Conservation (phyloP, 306 rosid species). For the Hylodesmum podocarpum region DNA sequence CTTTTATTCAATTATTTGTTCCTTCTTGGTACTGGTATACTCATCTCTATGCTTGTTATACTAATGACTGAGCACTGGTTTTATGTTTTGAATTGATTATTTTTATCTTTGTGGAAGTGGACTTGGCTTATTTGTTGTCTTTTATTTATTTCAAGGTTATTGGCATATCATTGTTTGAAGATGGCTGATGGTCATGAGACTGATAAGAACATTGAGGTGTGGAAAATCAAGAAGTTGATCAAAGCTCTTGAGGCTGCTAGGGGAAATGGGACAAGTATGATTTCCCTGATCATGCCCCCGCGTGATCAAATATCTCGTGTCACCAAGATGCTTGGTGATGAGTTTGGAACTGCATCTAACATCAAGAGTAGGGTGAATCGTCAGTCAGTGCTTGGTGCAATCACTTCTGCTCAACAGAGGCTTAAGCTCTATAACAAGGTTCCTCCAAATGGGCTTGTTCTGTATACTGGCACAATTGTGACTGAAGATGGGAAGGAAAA, state of each 20-base stretch:
- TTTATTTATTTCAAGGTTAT: slow-evolving; percentile 24
- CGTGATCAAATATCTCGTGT: slow-evolving; percentile 89
- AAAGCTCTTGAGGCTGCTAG: slow-evolving; percentile 91
- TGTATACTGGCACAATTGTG: slow-evolving; percentile 82
- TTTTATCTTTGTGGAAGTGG: background rate
- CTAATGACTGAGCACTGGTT: background rate
- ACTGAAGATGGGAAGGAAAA: slow-evolving; percentile 92
- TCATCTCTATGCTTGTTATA: background rate
- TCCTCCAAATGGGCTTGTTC: slow-evolving; percentile 85
- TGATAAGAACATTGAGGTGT: slow-evolving; percentile 85
- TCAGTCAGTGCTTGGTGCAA: slow-evolving; percentile 85
- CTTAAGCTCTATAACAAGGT: slow-evolving; percentile 86
- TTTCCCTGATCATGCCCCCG: slow-evolving; percentile 92
- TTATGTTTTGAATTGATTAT: background rate
- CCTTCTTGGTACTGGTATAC: background rate
- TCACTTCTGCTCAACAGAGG: slow-evolving; percentile 88
- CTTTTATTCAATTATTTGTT: background rate
- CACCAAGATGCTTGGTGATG: slow-evolving; percentile 93
- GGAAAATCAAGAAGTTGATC: slow-evolving; percentile 89
- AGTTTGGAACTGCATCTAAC: slow-evolving; percentile 92
- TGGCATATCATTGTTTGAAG: slow-evolving; percentile 9
- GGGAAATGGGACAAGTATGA: slow-evolving; percentile 96
- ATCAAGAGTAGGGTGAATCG: slow-evolving; percentile 90
- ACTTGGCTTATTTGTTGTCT: slow-evolving; percentile 22
- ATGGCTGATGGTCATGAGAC: slow-evolving; percentile 86